Percentiles rank a stretch among this genome's conserved stretches.
Conservation (phyloP, 164 flowering plant species). For the Annona cherimola region DNA sequence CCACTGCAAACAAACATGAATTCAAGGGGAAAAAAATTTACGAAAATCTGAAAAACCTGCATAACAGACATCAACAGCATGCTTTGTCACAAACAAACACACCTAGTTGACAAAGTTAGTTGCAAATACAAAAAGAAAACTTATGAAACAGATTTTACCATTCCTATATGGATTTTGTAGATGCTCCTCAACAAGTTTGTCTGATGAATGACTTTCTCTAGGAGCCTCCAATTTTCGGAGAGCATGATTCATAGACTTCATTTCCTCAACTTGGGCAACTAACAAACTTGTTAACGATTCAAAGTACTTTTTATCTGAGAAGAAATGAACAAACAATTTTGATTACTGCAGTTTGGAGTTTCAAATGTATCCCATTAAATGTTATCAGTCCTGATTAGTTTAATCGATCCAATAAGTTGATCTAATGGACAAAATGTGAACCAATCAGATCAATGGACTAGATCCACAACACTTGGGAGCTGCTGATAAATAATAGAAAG, state of each 20-base stretch:
- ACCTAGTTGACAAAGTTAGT: not conserved
- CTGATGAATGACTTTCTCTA: constrained; percentile 8
- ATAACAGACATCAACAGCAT: not conserved
- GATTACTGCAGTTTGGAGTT: not conserved
- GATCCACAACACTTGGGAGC: not conserved
- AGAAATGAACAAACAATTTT: constrained; percentile 4
- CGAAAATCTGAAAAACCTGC: not conserved
- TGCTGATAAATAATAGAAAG: not conserved
- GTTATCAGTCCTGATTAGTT: too few relatives aligned
- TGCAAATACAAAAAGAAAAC: not conserved
- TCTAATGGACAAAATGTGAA: not conserved
- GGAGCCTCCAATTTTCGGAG: constrained; percentile 65
- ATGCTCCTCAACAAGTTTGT: constrained; percentile 17
- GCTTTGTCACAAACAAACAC: not conserved
- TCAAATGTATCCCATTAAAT: not conserved
- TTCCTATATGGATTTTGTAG: constrained; percentile 11
- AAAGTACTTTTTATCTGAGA: constrained; percentile 62
- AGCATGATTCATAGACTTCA: constrained; percentile 70
- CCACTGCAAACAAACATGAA: not conserved
- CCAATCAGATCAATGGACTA: too few relatives aligned
- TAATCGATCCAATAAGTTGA: not conserved
- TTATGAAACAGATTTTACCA: constrained; percentile 11
- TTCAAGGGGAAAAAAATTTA: not conserved
- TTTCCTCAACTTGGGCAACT: constrained; percentile 67
- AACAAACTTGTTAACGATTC: constrained; percentile 48